Conservation (phyloP, 805 yeast species). For the Lipomyces sp. region DNA sequence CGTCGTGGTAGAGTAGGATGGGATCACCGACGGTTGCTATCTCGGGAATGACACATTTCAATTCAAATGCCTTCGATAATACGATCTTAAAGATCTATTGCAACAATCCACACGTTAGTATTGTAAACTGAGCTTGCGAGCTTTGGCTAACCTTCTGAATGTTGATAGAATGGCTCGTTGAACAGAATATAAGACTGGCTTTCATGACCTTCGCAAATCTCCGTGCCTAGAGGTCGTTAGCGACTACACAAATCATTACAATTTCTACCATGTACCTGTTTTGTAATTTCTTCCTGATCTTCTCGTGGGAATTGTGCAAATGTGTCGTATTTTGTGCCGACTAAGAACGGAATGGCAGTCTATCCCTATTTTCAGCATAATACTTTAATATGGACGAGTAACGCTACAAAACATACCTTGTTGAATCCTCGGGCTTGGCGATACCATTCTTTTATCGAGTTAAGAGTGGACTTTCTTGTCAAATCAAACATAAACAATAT, state of each 20-base stretch:
- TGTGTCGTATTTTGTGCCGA: conserved; percentile 92
- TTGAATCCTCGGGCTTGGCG: conserved; percentile 88
- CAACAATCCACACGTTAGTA: background rate
- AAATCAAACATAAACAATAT: conserved; percentile 87
- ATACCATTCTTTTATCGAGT: conserved; percentile 94
- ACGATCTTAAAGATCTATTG: conserved; percentile 77
- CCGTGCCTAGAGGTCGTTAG: conserved; percentile 53
- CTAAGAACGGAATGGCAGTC: conserved; percentile 86
- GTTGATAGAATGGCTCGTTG: conserved; percentile 89
- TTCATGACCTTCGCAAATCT: conserved; percentile 88
- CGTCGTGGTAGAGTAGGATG: conserved; percentile 63
- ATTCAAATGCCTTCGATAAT: conserved; percentile 86
- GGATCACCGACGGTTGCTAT: conserved; percentile 91
- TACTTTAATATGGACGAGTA: background rate
- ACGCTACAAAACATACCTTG: conserved; percentile 44
- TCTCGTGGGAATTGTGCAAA: conserved; percentile 77
- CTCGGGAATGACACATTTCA: conserved; percentile 82
- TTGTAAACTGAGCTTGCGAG: background rate
- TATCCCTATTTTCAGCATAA: conserved; percentile 8
- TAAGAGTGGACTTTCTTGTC: conserved; percentile 81
- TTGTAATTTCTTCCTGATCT: conserved; percentile 83
- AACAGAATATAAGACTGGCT: conserved; percentile 81
- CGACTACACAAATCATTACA: background rate
- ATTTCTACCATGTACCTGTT: conserved; percentile 47
- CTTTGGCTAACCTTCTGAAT: conserved; percentile 63